Evolutionary conservation across 2,329 filamentous ascomycete species (phyloP).

Genomic region (Westerdykella aurantiaca): DNA sequence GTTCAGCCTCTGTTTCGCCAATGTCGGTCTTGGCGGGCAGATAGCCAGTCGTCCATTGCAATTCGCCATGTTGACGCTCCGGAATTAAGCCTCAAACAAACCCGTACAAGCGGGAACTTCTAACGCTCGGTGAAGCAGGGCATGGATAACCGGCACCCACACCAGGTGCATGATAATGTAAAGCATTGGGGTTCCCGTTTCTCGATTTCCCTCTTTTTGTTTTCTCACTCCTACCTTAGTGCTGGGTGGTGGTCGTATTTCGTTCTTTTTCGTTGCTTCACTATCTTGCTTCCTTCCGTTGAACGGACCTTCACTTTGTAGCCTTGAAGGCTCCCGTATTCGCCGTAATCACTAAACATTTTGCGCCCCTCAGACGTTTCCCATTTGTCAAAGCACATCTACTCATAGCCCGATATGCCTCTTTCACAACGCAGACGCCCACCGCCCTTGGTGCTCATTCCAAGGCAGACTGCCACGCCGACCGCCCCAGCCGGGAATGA

Average conservation of each 20-base stretch:
- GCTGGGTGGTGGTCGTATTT: conserved; percentile 10
- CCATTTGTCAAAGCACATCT: conserved; percentile 1
- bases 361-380: not conserved
- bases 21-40: conserved; percentile 14
- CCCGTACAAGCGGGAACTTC: not conserved
- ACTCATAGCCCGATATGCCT: conserved; percentile 15
- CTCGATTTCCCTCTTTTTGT: conserved; percentile 1
- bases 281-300: conserved; percentile 18
- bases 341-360: not conserved
- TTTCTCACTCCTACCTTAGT: conserved; percentile 3
- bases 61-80: too few species aligned
- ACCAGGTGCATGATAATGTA: conserved; percentile 13
- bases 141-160: not conserved
- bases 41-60: too few species aligned
- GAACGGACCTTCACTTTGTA: conserved; percentile 24
- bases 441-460: conserved; percentile 19
- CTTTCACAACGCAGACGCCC: conserved; percentile 25
- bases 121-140: not conserved
- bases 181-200: conserved; percentile 27
- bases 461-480: conserved; percentile 16
- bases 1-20: conserved; percentile 20
- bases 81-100: not conserved
- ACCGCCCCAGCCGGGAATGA: conserved; percentile 6
- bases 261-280: conserved; percentile 11
- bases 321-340: conserved; percentile 24